Percentiles rank a stretch among this genome's conserved stretches.
These are phyloP conservation scores for Eucalyptus albens DNA, from an alignment of 345 rosid species.

Conservation along the genomic window DNA sequence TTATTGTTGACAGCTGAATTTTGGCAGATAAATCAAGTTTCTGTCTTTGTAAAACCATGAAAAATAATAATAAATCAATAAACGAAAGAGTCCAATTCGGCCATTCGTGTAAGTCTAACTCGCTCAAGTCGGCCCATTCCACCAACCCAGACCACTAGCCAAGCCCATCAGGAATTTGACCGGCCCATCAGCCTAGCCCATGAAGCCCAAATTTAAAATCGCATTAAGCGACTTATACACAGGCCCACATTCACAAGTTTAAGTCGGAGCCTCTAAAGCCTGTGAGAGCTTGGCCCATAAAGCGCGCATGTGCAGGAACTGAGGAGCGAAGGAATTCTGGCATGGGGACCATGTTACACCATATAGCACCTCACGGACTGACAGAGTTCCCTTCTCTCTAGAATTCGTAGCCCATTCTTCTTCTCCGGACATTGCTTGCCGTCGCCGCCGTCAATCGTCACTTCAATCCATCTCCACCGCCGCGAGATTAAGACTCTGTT, in stretches of 20 bases:
- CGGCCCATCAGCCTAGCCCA: background rate
- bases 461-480: background rate
- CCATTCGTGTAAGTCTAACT: background rate
- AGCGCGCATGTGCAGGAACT: too few relatives aligned
- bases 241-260: background rate
- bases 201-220: background rate
- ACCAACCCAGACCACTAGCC: background rate
- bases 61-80: background rate
- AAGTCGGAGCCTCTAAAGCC: background rate
- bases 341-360: background rate
- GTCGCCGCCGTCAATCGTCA: rapidly evolving
- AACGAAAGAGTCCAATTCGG: background rate
- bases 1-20: background rate
- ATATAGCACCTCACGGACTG: background rate
- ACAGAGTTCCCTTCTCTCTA: background rate
- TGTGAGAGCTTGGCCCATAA: background rate
- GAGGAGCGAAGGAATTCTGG: too few relatives aligned
- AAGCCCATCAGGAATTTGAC: background rate
- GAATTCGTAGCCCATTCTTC: background rate
- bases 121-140: background rate
- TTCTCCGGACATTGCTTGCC: background rate
- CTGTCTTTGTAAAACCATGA: background rate
- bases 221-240: background rate
- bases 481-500: background rate
- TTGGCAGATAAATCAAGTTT: background rate